Evolutionary conservation across 129 eudicot genomes (phyloP), one percentile per base, ranked within the genome.

Genomic region (Heracleum sosnowskyi): DNA sequence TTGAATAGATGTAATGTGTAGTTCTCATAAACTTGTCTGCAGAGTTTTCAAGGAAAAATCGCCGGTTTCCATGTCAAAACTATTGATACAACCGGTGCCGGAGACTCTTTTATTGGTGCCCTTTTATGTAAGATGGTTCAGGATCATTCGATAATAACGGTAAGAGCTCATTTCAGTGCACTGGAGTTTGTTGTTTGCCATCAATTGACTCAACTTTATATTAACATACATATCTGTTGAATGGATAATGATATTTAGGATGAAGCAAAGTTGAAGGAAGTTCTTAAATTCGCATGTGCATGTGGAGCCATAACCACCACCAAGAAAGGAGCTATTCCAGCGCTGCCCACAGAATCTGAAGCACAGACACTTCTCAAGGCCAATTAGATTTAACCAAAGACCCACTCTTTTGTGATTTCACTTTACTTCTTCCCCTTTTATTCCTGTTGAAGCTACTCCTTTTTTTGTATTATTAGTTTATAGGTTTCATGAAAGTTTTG

Each of bases 221-320:
- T 26, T 44, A 3, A 64, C 2, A 4, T 13, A 64, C 2, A 4
- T 13, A 7, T 33, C 0, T 51, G 42, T 26, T 18, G 26, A 22
- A 20, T 74, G n/a, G 36, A 12, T 6, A 24, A 22, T 60, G 41
- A 24, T 68, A 1, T 81, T 42, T 82, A 92, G 96, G 92, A 94
- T 69, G 98, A 95, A 80, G 82, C 69, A 26, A 86, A 79, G 68
- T 82, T 95, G 86, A 95, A 81, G 78, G 94, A 95, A 76, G 83
- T 87, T 22, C 76, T 95, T 66, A 87, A 60, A 79, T 95, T 81
- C 60, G 84, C 98, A 28, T 89, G 95, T 83, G 98, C 97, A 16
- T 95, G 98, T 79, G 98, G 98, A 29, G 98, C 98, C 35, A 95
- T 95, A 35, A 95, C 98, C 2, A 91, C 97, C 62, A 91, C 98